phyloP scores from a whole-genome alignment of 352 stramenopile species.

The Phytophthora quininea region DNA sequence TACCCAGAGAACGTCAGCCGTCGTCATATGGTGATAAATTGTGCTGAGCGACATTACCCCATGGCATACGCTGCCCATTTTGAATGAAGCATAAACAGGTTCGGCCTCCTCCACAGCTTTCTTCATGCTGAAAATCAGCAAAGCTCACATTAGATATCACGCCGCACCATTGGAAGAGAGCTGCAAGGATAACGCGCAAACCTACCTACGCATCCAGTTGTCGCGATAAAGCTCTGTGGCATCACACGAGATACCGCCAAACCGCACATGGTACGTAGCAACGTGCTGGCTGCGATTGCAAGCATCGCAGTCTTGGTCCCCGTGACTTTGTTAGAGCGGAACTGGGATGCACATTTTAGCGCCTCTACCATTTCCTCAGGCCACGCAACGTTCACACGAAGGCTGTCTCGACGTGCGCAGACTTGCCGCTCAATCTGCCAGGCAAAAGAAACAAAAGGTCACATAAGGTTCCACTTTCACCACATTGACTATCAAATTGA shows the following conservation, averaged over 20 bases:
- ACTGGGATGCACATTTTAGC: conserved; percentile 48
- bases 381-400: conserved; percentile 76
- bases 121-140: conserved; percentile 40
- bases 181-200: conserved; percentile 1
- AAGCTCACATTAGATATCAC: not conserved
- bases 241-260: conserved; percentile 67
- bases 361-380: conserved; percentile 67
- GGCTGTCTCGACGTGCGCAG: conserved; percentile 70
- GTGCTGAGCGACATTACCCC: conserved; percentile 46
- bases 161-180: not conserved
- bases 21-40: not conserved
- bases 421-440: conserved; percentile 74
- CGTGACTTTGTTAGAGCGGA: conserved; percentile 39
- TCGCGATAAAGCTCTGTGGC: conserved; percentile 67
- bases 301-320: conserved; percentile 65
- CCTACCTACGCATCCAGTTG: conserved; percentile 69
- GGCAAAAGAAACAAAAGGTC: conserved; percentile 2
- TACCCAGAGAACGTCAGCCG: not conserved
- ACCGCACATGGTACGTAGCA: conserved; percentile 58
- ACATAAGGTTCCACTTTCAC: conserved; percentile 4
- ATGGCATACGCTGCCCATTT: conserved; percentile 83
- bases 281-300: conserved; percentile 77
- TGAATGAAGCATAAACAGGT: conserved; percentile 44
- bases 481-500: not conserved
- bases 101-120: conserved; percentile 35